phyloP scores from a whole-genome alignment of 2,329 filamentous ascomycete genomes.

The Salinomyces thailandicus region DNA sequence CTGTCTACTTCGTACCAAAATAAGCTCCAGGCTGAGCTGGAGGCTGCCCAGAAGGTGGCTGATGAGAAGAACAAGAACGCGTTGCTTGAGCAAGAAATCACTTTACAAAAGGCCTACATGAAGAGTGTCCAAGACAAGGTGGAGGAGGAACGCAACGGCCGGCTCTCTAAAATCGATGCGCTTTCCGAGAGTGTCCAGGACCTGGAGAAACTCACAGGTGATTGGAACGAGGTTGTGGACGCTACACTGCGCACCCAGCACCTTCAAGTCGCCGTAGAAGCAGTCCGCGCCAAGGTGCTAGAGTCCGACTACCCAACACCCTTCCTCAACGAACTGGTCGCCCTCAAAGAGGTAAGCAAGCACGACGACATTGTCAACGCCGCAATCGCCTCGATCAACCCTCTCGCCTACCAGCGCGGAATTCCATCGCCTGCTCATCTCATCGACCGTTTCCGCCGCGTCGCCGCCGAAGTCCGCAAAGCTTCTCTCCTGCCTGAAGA shows the following conservation, averaged over 20 bases:
- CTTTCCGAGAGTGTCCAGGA: constrained; percentile 68
- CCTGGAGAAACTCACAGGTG: constrained; percentile 74
- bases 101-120: constrained; percentile 76
- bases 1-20: constrained; percentile 69
- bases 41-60: constrained; percentile 67
- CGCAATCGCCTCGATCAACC: constrained; percentile 94
- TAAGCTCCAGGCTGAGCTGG: constrained; percentile 66
- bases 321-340: constrained; percentile 86
- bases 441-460: constrained; percentile 89
- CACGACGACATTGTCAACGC: constrained; percentile 74
- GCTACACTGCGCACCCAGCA: constrained; percentile 88
- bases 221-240: constrained; percentile 87
- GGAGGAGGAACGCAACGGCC: constrained; percentile 76
- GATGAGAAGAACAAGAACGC: constrained; percentile 76
- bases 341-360: constrained; percentile 80
- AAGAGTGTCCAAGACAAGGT: constrained; percentile 69
- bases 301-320: constrained; percentile 61
- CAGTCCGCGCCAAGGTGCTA: constrained; percentile 74
- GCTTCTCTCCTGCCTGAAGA: constrained; percentile 85
- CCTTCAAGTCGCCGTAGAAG: constrained; percentile 89
- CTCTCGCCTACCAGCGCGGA: constrained; percentile 82
- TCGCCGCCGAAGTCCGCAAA: constrained; percentile 87
- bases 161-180: constrained; percentile 74
- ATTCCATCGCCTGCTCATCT: constrained; percentile 75
- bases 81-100: constrained; percentile 81